Base-by-base conservation (phyloP, 371 early-diverging fungal species). In the Circinella minor region DNA sequence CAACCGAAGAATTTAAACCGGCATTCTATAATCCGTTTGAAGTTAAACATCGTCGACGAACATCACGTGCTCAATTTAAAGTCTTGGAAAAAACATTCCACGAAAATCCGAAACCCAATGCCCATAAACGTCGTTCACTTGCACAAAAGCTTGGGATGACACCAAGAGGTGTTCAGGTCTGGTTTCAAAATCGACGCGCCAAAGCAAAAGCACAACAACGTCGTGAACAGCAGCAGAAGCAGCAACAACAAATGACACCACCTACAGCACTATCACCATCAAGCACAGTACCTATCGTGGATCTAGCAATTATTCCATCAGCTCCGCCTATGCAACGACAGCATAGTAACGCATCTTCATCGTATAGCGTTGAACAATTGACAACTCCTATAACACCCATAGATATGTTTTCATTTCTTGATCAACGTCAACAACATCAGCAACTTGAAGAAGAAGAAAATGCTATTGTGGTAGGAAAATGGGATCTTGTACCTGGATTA, bases 111-210 rank as follows among this genome's bases (percentile, higher is more conserved):
- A 91, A 91, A 72, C 94, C 94, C 5, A 88, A 85, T 70, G 87
- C 91, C 17, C 83, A 81, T 38, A 75, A 86, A 20, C 88, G 92
- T 37, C 79, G 86, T 27, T 71, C 72, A 36, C 88, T 98, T 37
- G 93, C 94, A 0, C 83, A 80, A 51, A 84, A 85, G 67, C 82
- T 98, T 15, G 80, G 87, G 64, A 96, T 97, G 96, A 93, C 94
- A 46, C 90, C 91, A 13, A 86, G 97, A 59, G 90, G 91, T 63
- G 93, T 98, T 55, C 97, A 99, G 76, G 93, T 98, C 65, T 98
- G 99, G 99, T 99, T 99, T 80, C 99, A 99, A 78, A 99, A 99
- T 84, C 89, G 95, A 67, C 89, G 99, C 48, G 97, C 97, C 48
- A 98, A 97, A 81, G 82, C 78, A 43, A 82, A 82, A 55, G 54